A percentile compares a stretch with the other conserved stretches of the same genome.
Evolutionary conservation across 768 basidiomycete species (phyloP).

Genomic region (Dentipellis sp.): DNA sequence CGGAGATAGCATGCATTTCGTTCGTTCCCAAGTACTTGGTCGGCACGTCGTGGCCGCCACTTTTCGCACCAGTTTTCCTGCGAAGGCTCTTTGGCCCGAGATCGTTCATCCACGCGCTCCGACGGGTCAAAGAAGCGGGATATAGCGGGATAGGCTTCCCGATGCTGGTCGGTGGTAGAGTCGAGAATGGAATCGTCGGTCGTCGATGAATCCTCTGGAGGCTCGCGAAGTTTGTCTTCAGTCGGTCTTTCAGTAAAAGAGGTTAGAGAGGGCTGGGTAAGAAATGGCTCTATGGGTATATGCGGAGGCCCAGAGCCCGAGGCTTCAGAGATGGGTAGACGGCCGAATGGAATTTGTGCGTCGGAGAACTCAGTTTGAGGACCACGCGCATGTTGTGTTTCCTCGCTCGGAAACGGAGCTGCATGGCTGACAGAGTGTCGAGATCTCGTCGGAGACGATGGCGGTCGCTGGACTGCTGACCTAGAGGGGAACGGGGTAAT

Average conservation of each 20-base stretch:
- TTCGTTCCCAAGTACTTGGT: conserved; percentile 76
- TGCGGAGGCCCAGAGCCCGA: no score
- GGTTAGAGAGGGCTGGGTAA: no score
- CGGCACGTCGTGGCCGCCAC: conserved; percentile 66
- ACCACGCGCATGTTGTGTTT: background rate
- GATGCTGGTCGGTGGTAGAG: background rate
- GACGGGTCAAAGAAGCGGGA: conserved; percentile 3
- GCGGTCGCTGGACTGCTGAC: background rate
- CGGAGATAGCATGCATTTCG: conserved; percentile 58
- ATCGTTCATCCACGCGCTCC: background rate
- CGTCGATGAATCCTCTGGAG: no score
- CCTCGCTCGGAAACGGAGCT: background rate
- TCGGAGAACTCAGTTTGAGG: background rate
- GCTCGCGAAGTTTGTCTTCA: no score
- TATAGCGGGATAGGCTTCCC: conserved; percentile 11
- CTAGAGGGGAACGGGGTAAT: background rate
- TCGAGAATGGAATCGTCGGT: no score
- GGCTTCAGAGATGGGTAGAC: no score
- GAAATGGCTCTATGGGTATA: no score
- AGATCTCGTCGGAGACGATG: background rate
- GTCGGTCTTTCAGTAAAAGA: no score
- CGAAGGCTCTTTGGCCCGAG: conserved; percentile 10
- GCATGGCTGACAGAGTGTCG: background rate
- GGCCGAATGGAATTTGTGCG: no score
- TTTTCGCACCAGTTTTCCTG: conserved; percentile 60